Conservation (phyloP, 1,139 yeast species). For the Diutina rugosa region DNA sequence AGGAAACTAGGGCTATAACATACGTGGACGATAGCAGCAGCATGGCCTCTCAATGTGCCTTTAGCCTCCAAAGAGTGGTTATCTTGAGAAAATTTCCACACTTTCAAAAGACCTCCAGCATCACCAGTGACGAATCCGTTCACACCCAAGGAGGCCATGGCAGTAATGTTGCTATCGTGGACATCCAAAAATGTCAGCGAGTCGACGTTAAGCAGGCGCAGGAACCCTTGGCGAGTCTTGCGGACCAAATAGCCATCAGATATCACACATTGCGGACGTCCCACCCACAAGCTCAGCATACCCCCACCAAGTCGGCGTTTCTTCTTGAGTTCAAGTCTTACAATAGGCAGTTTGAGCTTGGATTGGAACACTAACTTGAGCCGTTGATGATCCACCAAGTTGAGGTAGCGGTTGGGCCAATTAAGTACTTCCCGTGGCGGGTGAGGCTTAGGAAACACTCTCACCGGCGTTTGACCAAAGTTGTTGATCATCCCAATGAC, state of each 20-base stretch:
- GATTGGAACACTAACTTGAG: slow-evolving; percentile 16
- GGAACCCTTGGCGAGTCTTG: slow-evolving; percentile 12
- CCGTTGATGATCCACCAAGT: slow-evolving; percentile 10
- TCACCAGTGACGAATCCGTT: slow-evolving; percentile 39
- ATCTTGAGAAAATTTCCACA: slow-evolving; percentile 33
- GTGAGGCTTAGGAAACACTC: slow-evolving; percentile 55
- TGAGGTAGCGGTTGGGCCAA: slow-evolving; percentile 21
- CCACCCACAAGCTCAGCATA: slow-evolving; percentile 26
- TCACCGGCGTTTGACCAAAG: slow-evolving; percentile 81
- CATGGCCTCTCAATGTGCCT: slow-evolving; percentile 43
- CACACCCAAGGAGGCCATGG: slow-evolving; percentile 23
- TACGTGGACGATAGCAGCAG: slow-evolving; percentile 25
- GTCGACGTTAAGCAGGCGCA: slow-evolving; percentile 27
- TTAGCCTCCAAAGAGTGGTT: slow-evolving; percentile 26
- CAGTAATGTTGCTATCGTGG: slow-evolving; percentile 22
- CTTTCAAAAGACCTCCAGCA: slow-evolving; percentile 39
- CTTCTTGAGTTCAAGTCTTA: slow-evolving; percentile 24
- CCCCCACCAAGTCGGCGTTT: slow-evolving; percentile 6
- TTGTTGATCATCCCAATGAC: slow-evolving; percentile 75
- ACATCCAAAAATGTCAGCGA: slow-evolving; percentile 26
- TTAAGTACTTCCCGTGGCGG: slow-evolving; percentile 31
- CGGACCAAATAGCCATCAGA: slow-evolving; percentile 24
- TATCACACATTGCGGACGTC: slow-evolving; percentile 25
- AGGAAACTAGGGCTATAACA: slow-evolving; percentile 37
- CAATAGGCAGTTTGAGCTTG: slow-evolving; percentile 20